phyloP scores from a whole-genome alignment of 352 stramenopile genomes.

The Globisporangium irregulare region DNA sequence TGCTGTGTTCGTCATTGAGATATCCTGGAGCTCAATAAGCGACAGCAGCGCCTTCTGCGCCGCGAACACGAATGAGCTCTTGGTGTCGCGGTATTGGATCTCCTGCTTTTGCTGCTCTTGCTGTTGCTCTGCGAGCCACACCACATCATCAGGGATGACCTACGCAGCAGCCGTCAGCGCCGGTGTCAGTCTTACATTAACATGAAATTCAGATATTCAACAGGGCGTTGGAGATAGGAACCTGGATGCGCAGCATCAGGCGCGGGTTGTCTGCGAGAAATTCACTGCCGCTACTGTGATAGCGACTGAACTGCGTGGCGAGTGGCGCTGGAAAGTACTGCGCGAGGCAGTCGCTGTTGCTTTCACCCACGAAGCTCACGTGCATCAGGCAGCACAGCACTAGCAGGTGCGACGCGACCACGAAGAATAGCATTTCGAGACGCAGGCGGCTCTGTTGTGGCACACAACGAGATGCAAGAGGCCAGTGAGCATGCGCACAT shows the following conservation, averaged over 20 bases:
- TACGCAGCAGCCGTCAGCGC: not conserved
- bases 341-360: conserved; percentile 32
- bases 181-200: not conserved
- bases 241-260: conserved; percentile 38
- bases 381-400: conserved; percentile 51
- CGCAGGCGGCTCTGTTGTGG: conserved; percentile 38
- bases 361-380: conserved; percentile 43
- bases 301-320: not conserved
- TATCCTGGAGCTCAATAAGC: conserved; percentile 35
- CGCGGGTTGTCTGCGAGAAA: not conserved
- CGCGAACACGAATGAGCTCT: conserved; percentile 61
- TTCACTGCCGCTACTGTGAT: not conserved
- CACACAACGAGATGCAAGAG: not conserved
- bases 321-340: conserved; percentile 21
- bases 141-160: conserved; percentile 6
- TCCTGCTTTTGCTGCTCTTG: not conserved
- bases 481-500: too few relatives aligned
- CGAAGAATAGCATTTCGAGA: conserved; percentile 62
- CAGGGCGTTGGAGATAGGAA: conserved; percentile 1
- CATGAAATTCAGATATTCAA: not conserved
- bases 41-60: conserved; percentile 66
- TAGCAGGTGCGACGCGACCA: conserved; percentile 48
- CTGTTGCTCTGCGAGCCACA: conserved; percentile 1
- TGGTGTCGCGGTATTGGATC: conserved; percentile 12
- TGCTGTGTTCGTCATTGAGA: not conserved